Base-by-base conservation (phyloP, 306 rosid genomes). In the Cucurbita argyrosperma region DNA sequence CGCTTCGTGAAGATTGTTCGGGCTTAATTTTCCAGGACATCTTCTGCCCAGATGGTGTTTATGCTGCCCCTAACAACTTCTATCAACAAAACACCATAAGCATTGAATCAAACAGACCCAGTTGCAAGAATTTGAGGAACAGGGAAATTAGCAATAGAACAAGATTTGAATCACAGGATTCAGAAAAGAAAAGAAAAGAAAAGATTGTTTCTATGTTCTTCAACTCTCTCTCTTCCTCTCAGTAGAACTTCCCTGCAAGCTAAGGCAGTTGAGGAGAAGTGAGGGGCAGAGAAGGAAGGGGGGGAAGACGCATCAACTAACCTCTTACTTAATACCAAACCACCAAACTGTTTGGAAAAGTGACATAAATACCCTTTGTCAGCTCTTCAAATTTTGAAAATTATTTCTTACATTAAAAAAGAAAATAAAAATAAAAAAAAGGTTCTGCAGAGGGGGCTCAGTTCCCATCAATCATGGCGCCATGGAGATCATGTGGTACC, bases 21-120 rank as follows among this genome's bases (percentile, higher is more conserved):
- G 70, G 21, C 53, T 74, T 74, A 47, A 46, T 47, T 74, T 74
- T 74, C 78, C 78, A 74, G 45, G 78, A 49, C 78, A 74, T 74
- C 52, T 45, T 59, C 68, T 18, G 43, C 68, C 54, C 45, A 9
- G 52, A 40, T 74, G 40, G 16, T 45, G 37, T 6, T 74, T 46
- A 21, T 7, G 52, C 58, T 40, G 51, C 51, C 71, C 30, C 16
- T 16, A 64, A 18, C 51, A 64, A 40, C 1, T 50, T 54, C 46
- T 60, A 19, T 14, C 58, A 69, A 30, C 57, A 59, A 45, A 54
- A 43, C n/a, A 60, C 30, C 58, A 61, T 16, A 45, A 60, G 21
- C 47, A 74, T 26, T 18, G 13, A 43, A 59, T 60, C 58, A 16
- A 60, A 37, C 14, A 11, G 58, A 74, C 77, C 69, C 77, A 74